A percentile compares a stretch with the other conserved stretches of the same genome.
These are phyloP conservation scores for Lichtheimia corymbifera DNA, from an alignment of 371 early-diverging fungal genomes.

Conservation along the genomic window DNA sequence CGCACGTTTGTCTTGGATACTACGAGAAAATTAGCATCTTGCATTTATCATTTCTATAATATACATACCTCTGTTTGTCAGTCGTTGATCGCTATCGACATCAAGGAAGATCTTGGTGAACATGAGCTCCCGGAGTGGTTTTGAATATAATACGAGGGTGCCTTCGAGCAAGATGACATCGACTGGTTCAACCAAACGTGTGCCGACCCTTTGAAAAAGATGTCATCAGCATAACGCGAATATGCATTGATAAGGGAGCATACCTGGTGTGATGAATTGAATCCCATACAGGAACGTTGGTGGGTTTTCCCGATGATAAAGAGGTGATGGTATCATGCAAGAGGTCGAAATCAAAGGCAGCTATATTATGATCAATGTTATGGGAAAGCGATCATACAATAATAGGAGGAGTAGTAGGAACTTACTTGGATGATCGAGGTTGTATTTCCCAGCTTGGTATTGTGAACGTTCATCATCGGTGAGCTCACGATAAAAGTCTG, in stretches of 20 bases:
- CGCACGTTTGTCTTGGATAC: conserved; percentile 31
- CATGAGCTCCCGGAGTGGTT: conserved; percentile 52
- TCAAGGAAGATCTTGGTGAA: conserved; percentile 69
- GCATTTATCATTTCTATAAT: background rate
- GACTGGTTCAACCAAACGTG: conserved; percentile 38
- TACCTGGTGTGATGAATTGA: conserved; percentile 45
- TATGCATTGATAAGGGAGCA: background rate
- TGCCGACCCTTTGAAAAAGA: conserved; percentile 20
- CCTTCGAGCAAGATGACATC: conserved; percentile 68
- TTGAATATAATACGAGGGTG: conserved; percentile 59
- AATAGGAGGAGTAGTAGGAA: too few species aligned
- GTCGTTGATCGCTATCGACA: conserved; percentile 66
- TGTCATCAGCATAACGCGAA: background rate
- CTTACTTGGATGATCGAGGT: conserved; percentile 58
- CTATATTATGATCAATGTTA: conserved; percentile 12
- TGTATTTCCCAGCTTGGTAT: conserved; percentile 46
- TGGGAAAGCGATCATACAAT: background rate
- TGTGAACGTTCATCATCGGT: conserved; percentile 39
- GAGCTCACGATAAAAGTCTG: conserved; percentile 60
- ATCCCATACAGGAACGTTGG: conserved; percentile 59
- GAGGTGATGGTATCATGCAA: conserved; percentile 43
- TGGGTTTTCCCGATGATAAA: conserved; percentile 44
- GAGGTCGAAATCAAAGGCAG: conserved; percentile 62
- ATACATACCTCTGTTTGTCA: conserved; percentile 47
- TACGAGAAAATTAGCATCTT: background rate